These are phyloP conservation scores for Pleurotus cornucopiae DNA, from an alignment of 768 basidiomycete genomes.

Conservation along the genomic window DNA sequence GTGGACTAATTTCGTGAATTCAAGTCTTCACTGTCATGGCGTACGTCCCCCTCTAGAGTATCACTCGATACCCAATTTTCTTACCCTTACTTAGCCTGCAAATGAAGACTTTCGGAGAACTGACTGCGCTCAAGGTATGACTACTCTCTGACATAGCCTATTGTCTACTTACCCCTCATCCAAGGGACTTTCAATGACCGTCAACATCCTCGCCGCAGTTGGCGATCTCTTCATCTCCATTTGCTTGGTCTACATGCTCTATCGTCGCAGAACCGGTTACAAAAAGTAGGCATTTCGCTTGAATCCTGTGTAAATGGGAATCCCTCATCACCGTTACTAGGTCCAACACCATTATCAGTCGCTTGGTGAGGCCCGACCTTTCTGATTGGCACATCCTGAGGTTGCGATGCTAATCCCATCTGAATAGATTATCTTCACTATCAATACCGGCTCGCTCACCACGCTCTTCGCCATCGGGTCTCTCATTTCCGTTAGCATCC, in stretches of 20 bases:
- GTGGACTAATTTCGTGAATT: conserved; percentile 41
- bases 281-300: conserved; percentile 24
- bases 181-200: conserved; percentile 34
- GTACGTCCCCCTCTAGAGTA: conserved; percentile 20
- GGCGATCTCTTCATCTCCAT: conserved; percentile 44
- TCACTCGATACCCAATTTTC: background rate
- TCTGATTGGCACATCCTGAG: conserved; percentile 17
- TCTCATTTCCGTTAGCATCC: conserved; percentile 41
- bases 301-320: background rate
- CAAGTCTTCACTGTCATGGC: conserved; percentile 30
- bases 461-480: conserved; percentile 55
- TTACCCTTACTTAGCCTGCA: conserved; percentile 16
- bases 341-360: conserved; percentile 46
- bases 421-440: conserved; percentile 35
- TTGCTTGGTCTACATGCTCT: conserved; percentile 37
- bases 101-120: conserved; percentile 28
- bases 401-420: no score
- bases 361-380: conserved; percentile 24
- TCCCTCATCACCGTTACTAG: conserved; percentile 15
- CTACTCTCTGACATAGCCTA: background rate
- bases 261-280: conserved; percentile 43
- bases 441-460: conserved; percentile 40
- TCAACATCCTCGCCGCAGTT: conserved; percentile 41
- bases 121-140: conserved; percentile 31
- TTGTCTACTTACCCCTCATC: background rate